These are phyloP conservation scores for Aphanomyces invadans DNA, from an alignment of 352 stramenopile species.

Conservation along the genomic window DNA sequence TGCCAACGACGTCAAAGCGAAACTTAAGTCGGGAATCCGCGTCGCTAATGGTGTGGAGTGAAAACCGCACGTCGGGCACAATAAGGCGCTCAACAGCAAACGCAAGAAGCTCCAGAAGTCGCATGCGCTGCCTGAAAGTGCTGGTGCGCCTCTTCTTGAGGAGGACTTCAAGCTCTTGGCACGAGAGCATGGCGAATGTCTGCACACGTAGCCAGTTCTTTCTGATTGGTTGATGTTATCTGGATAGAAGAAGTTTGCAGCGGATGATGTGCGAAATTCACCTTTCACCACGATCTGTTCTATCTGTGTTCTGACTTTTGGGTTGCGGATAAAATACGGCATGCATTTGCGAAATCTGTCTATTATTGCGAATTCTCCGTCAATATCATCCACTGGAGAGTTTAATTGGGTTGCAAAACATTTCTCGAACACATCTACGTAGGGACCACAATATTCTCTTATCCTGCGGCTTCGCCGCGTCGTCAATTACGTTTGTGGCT, in stretches of 20 bases:
- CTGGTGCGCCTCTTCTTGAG: background rate
- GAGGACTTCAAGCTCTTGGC: constrained; percentile 1
- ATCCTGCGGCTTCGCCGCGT: too few relatives aligned
- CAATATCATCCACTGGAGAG: too few relatives aligned
- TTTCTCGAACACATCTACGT: too few relatives aligned
- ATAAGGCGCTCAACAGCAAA: background rate
- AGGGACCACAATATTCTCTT: too few relatives aligned
- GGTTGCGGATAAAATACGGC: background rate
- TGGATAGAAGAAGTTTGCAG: constrained; percentile 1
- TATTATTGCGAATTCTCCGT: too few relatives aligned
- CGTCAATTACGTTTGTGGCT: too few relatives aligned
- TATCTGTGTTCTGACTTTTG: background rate
- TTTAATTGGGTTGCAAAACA: too few relatives aligned
- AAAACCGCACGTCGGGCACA: background rate
- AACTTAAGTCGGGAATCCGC: background rate
- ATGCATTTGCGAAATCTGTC: background rate
- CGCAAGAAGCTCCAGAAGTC: background rate
- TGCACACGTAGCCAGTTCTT: background rate
- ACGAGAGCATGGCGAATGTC: background rate
- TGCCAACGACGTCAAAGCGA: background rate
- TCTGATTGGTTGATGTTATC: background rate
- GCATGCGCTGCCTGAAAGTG: background rate
- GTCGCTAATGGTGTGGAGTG: background rate
- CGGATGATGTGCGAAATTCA: background rate
- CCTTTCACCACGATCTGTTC: background rate